A percentile compares a stretch with the other conserved stretches of the same genome.
Conservation (phyloP, 1,139 yeast species). For the Saccharomyces hybrid region DNA sequence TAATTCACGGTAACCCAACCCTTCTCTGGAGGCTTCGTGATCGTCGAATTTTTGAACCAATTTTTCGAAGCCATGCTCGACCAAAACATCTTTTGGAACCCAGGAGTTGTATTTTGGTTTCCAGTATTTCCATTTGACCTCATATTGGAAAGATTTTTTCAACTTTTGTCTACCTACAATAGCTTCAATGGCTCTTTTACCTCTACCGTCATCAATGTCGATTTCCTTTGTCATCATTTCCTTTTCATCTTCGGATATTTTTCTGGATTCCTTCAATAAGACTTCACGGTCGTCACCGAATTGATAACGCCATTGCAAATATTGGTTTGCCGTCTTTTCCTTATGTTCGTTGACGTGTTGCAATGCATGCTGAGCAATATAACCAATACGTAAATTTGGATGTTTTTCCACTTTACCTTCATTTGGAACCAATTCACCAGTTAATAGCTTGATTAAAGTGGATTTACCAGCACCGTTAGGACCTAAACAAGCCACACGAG, state of each 20-base stretch:
- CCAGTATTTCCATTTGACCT: conserved; percentile 90
- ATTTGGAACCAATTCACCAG: conserved; percentile 84
- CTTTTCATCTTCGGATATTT: conserved; percentile 75
- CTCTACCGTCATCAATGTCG: conserved; percentile 82
- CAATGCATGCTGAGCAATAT: conserved; percentile 96
- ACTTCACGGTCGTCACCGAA: conserved; percentile 98
- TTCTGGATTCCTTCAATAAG: conserved; percentile 84
- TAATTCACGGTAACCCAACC: conserved; percentile 92
- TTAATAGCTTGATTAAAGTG: conserved; percentile 82
- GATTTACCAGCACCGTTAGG: conserved; percentile 99
- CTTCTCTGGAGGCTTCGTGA: conserved; percentile 97
- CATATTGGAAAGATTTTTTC: conserved; percentile 95
- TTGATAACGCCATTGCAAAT: conserved; percentile 95
- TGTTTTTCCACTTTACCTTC: conserved; percentile 93
- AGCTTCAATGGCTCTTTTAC: conserved; percentile 83
- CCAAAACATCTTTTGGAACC: conserved; percentile 76
- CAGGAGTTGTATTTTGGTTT: conserved; percentile 90
- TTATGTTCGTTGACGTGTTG: conserved; percentile 96
- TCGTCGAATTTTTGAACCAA: conserved; percentile 92
- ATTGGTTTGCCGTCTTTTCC: conserved; percentile 96
- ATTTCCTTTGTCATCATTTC: conserved; percentile 71
- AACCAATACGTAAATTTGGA: conserved; percentile 95
- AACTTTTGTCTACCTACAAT: conserved; percentile 95
- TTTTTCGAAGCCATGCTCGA: conserved; percentile 79
- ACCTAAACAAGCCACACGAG: conserved; percentile 93